Base-by-base conservation (phyloP, 1,284 basidiomycete genomes). In the Peniophora sp. region DNA sequence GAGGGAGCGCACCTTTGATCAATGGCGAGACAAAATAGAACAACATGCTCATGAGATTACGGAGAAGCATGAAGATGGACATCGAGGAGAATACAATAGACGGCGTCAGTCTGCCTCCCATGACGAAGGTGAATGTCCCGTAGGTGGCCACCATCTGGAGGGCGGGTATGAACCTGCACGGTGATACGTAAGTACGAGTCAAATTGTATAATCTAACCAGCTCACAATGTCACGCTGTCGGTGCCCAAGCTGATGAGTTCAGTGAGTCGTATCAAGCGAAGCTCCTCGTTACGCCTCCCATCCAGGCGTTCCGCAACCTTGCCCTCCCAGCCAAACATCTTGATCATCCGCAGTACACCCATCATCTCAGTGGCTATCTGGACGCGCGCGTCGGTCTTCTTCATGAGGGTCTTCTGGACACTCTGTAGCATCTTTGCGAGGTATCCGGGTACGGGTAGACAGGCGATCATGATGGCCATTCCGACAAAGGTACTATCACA, bases 121-220 rank as follows among this genome's bases (percentile, higher is more conserved):
- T 70, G 38, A 69, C 45, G 5, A 65, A 39, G 8, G 69, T 68
- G 59, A 78, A 86, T 32, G 79, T 76, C 6, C 75, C 73, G 61
- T 81, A 90, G 0, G 86, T 86, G 17, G 74, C 72, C 32, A 81
- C 60, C 77, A 89, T 89, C 51, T 57, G 48, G 8, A 81, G 55
- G 3, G 84, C 66, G 0, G 87, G 85, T 34, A 89, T 77, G 38
- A 80, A 63, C 81, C 85, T 54, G 34, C 25, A 19, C 50, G 51
- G 16, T 41, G 8, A 16, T 5, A 41, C n/a, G 16, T 56, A 51
- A 47, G 45, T 46, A 39, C 35, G 14, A 47, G 39, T 50, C 20
- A 24, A 3, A 24, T 17, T 10, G 53, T n/a, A n/a, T n/a, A 9
- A 23, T n/a, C 24, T 48, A 23, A 59, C 62, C 34, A 61, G 20